Evolutionary conservation across 2,329 filamentous ascomycete genomes (phyloP).

Genomic region (Talaromyces sp.): DNA sequence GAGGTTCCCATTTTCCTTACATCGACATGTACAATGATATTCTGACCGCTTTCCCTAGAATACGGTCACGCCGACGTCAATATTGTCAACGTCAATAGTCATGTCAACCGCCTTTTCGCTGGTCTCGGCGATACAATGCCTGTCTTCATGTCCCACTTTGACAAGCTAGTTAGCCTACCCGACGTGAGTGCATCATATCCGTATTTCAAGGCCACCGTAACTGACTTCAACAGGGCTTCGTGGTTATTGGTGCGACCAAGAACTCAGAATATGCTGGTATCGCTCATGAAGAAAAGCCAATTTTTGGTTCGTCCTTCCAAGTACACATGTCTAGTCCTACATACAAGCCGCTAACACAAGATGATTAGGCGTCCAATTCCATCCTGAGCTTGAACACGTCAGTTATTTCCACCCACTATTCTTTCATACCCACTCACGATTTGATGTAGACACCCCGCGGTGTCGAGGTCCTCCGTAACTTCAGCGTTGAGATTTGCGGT

Average conservation of each 20-base stretch:
- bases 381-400: conserved; percentile 65
- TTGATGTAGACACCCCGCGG: conserved; percentile 58
- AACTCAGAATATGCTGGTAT: conserved; percentile 77
- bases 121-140: conserved; percentile 8
- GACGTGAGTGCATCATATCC: neutral
- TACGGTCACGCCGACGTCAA: conserved; percentile 66
- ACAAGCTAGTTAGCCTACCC: conserved; percentile 53
- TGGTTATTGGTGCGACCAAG: conserved; percentile 66
- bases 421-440: neutral
- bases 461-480: conserved; percentile 71
- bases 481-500: conserved; percentile 75
- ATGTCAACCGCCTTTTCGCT: conserved; percentile 18
- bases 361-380: conserved; percentile 9
- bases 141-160: conserved; percentile 39
- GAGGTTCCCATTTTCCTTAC: conserved; percentile 39
- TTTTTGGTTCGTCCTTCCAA: conserved; percentile 83
- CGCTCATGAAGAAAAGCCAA: conserved; percentile 55
- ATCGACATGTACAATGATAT: neutral
- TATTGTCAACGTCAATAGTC: neutral
- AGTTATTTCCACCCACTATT: neutral
- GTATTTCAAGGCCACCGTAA: conserved; percentile 4
- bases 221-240: conserved; percentile 70
- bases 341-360: neutral
- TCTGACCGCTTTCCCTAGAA: conserved; percentile 15
- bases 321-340: conserved; percentile 33